These are phyloP conservation scores for Pestalotiopsis sp. DNA, from an alignment of 2,329 filamentous ascomycete species.

Conservation along the genomic window DNA sequence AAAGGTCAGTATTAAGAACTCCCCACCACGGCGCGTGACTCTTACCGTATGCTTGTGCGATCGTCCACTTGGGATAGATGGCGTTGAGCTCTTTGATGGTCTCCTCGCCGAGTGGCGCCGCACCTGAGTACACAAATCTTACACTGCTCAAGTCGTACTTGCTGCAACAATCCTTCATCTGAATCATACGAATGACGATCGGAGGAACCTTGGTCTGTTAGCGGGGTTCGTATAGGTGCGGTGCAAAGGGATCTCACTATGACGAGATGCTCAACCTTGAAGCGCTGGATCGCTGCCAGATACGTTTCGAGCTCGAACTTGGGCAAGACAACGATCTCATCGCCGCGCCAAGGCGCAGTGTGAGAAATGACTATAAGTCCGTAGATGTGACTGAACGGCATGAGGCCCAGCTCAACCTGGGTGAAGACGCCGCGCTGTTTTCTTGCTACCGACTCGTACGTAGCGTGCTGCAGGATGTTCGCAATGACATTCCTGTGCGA, in stretches of 20 bases:
- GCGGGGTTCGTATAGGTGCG: background rate
- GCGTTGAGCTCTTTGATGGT: slow-evolving; percentile 59
- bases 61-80: slow-evolving; percentile 53
- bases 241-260: background rate
- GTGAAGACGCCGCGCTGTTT: slow-evolving; percentile 28
- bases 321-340: slow-evolving; percentile 69
- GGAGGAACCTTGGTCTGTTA: slow-evolving; percentile 73
- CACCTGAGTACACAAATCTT: slow-evolving; percentile 69
- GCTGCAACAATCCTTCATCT: slow-evolving; percentile 59
- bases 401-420: slow-evolving; percentile 58
- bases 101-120: slow-evolving; percentile 76
- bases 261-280: slow-evolving; percentile 58
- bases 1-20: background rate
- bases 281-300: slow-evolving; percentile 65
- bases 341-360: slow-evolving; percentile 67
- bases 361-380: slow-evolving; percentile 72
- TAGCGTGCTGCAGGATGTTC: slow-evolving; percentile 65
- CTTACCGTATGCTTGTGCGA: slow-evolving; percentile 74
- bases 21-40: slow-evolving; percentile 76
- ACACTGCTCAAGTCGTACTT: slow-evolving; percentile 76
- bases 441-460: slow-evolving; percentile 40
- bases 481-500: slow-evolving; percentile 77
- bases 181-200: slow-evolving; percentile 77
- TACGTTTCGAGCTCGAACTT: slow-evolving; percentile 72
- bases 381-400: slow-evolving; percentile 81